Evolutionary conservation across 768 basidiomycete species (phyloP).

Genomic region (Panaeolus cyanescens): DNA sequence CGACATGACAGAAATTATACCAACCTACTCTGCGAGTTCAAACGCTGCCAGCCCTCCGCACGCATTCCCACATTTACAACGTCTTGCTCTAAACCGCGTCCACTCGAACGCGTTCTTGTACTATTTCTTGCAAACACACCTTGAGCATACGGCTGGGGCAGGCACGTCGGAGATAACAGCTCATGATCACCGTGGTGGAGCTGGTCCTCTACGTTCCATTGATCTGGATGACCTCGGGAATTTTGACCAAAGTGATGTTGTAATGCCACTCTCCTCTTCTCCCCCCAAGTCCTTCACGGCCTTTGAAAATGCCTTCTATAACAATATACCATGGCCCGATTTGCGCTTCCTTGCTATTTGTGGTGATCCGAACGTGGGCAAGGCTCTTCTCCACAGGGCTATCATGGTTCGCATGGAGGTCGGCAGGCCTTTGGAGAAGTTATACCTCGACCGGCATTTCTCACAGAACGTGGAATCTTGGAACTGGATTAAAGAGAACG

Average conservation of each 20-base stretch:
- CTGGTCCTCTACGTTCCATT: background rate
- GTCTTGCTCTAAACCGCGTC: slow-evolving; percentile 21
- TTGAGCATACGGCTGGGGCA: background rate
- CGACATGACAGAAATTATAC: slow-evolving; percentile 18
- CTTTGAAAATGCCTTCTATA: background rate
- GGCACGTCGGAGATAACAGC: background rate
- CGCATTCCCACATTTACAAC: slow-evolving; percentile 27
- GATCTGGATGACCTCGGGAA: background rate
- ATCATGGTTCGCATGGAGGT: slow-evolving; percentile 16
- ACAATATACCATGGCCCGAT: slow-evolving; percentile 18
- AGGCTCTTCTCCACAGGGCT: slow-evolving; percentile 28
- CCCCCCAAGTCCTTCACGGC: background rate
- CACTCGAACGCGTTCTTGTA: slow-evolving; percentile 24
- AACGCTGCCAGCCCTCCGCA: slow-evolving; percentile 10
- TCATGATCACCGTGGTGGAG: background rate
- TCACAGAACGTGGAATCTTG: slow-evolving; percentile 24
- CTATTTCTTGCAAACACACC: slow-evolving; percentile 14
- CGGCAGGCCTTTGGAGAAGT: slow-evolving; percentile 16
- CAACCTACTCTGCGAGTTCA: slow-evolving; percentile 3
- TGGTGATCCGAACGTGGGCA: slow-evolving; percentile 22
- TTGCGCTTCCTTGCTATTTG: slow-evolving; percentile 21
- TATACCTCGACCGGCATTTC: slow-evolving; percentile 24
- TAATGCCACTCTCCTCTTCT: background rate
- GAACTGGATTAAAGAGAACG: slow-evolving; percentile 26
- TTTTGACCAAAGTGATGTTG: background rate